Base-by-base conservation (phyloP, 2,329 filamentous ascomycete genomes). In the Xylaria sp. region DNA sequence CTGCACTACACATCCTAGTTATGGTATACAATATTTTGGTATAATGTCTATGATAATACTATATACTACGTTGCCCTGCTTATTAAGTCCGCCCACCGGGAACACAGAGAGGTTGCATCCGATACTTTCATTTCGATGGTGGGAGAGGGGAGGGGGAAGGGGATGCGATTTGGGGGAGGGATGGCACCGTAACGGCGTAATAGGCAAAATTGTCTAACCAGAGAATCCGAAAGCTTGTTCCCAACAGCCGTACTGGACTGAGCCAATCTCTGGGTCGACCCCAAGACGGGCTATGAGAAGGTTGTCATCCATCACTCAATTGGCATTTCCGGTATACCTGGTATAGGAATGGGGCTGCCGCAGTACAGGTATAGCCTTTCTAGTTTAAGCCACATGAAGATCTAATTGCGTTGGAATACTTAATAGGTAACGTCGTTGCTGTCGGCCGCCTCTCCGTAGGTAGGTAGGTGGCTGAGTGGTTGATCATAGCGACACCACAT, bases 151-250 rank as follows among this genome's bases (percentile, higher is more conserved):
- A 4, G 12, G 39, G 13, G 34, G 10, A 37, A 10, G 34, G 34
- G 34, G 10, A 37, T 37, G 34, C 8, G 34, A 28, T 28, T 28
- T 1, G 31, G 67, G 50, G 25, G 55, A 15, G 12, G 39, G 39
- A 41, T 41, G 39, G 60, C 57, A 68, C 54, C 57, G 62, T 68
- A n/a, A 65, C 48, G 10, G 15, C 48, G 18, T 15, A 37, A 39
- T 63, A 70, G 65, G 63, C 69, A 69, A 65, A 69, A 63, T 69
- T 66, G 63, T 34, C 50, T 41, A 61, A 66, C 69, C 69, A 71
- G 44, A 66, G 55, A 66, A 63, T 39, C 63, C 37, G 55, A 66
- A 71, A 69, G 66, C 69, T 71, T 71, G 63, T 71, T 69, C 57
- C 59, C 55, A 64, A 41, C 63, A 56, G 62, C 59, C 66, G 57